These are phyloP conservation scores for Physcomitrellopsis africana DNA, from an alignment of 225 moss, liverwort and hornwort species.

Conservation along the genomic window DNA sequence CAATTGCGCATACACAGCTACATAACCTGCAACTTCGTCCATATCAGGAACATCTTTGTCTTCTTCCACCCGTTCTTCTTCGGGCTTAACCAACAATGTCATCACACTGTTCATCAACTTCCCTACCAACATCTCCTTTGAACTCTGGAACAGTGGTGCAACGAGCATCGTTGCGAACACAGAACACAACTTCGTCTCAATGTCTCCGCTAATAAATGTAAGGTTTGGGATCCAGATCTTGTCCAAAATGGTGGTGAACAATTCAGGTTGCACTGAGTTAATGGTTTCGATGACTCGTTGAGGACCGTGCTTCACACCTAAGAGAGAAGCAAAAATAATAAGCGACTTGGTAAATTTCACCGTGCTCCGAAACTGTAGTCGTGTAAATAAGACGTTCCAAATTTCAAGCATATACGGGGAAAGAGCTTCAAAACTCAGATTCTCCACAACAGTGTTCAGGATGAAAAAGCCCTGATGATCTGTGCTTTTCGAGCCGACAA, in stretches of 20 bases:
- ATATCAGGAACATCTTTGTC: slow-evolving; percentile 94
- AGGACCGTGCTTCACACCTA: slow-evolving; percentile 88
- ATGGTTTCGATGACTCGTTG: slow-evolving; percentile 76
- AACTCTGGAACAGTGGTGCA: slow-evolving; percentile 63
- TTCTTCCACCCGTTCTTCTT: slow-evolving; percentile 92
- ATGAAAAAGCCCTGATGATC: slow-evolving; percentile 98
- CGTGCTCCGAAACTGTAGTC: slow-evolving; percentile 79
- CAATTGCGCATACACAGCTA: slow-evolving; percentile 89
- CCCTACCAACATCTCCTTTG: slow-evolving; percentile 64
- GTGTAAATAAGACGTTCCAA: slow-evolving; percentile 77
- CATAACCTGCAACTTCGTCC: slow-evolving; percentile 95
- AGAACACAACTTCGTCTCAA: slow-evolving; percentile 87
- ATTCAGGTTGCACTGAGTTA: slow-evolving; percentile 79
- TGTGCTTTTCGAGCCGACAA: slow-evolving; percentile 80
- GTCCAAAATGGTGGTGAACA: slow-evolving; percentile 81
- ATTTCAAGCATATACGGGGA: slow-evolving; percentile 77
- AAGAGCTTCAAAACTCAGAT: slow-evolving; percentile 77
- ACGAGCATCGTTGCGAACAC: slow-evolving; percentile 86
- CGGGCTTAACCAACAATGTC: slow-evolving; percentile 85
- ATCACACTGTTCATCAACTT: slow-evolving; percentile 82
- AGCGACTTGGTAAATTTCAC: slow-evolving; percentile 92
- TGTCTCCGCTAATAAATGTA: slow-evolving; percentile 79
- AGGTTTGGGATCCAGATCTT: slow-evolving; percentile 93
- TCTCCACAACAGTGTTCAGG: slow-evolving; percentile 95
- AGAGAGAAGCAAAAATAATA: slow-evolving; percentile 90